phyloP scores from a whole-genome alignment of 1,284 basidiomycete genomes.

The Moesziomyces parantarcticus region DNA sequence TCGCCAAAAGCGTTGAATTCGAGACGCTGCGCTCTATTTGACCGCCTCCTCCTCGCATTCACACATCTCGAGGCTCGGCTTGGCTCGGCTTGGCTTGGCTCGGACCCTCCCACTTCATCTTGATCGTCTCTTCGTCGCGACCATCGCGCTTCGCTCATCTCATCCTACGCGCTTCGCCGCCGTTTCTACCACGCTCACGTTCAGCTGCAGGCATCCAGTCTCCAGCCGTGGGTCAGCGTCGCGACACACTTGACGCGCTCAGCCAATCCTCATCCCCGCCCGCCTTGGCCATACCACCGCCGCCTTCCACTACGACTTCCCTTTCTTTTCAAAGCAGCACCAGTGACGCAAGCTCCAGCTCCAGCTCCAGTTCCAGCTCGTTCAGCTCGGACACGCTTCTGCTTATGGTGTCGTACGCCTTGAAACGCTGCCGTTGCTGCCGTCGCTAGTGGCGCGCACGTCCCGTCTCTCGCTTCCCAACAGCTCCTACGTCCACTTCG shows the following conservation, averaged over 20 bases:
- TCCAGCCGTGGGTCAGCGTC: neutral
- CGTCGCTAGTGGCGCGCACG: slow-evolving; percentile 8
- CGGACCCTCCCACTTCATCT: neutral
- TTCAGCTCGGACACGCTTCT: neutral
- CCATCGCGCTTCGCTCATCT: neutral
- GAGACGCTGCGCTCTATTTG: neutral
- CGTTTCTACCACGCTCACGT: neutral
- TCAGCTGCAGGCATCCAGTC: neutral
- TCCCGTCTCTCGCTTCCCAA: neutral
- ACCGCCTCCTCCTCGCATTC: neutral
- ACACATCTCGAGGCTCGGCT: neutral
- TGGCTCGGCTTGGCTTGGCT: too few species aligned
- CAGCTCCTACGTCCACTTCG: too few species aligned
- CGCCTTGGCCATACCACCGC: too few species aligned
- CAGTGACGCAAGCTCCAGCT: neutral
- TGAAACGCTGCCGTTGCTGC: neutral
- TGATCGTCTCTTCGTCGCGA: neutral
- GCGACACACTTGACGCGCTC: neutral
- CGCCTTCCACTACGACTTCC: too few species aligned
- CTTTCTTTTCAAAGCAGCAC: too few species aligned
- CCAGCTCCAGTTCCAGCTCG: neutral
- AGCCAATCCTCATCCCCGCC: too few species aligned
- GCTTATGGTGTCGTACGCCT: slow-evolving; percentile 8
- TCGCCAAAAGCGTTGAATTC: neutral
- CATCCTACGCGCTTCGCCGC: neutral